Conservation (phyloP, 805 yeast species). For the Kazachstania kunashirensis region DNA sequence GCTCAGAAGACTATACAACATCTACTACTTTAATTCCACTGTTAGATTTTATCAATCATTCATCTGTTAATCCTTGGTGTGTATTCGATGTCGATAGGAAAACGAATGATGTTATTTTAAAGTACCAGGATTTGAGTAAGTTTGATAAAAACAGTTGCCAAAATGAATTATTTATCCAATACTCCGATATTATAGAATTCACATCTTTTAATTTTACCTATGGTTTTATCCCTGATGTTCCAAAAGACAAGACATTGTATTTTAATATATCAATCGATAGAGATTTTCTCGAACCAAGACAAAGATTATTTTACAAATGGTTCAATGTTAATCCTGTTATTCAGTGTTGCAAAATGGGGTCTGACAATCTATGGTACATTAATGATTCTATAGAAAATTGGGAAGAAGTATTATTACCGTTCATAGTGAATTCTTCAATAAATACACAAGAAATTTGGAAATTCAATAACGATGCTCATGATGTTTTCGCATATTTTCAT, state of each 20-base stretch:
- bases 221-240: conserved; percentile 37
- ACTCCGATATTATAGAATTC: conserved; percentile 36
- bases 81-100: conserved; percentile 50
- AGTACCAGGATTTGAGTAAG: conserved; percentile 14
- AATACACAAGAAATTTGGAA: conserved; percentile 7
- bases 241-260: conserved; percentile 8
- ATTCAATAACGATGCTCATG: conserved; percentile 7
- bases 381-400: conserved; percentile 11
- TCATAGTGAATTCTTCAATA: conserved; percentile 2
- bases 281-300: conserved; percentile 8
- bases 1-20: conserved; percentile 35
- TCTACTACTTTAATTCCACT: conserved; percentile 55
- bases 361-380: conserved; percentile 11
- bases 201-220: conserved; percentile 33
- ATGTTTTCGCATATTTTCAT: conserved; percentile 8
- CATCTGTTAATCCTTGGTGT: conserved; percentile 33
- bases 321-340: conserved; percentile 33
- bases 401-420: conserved; percentile 14
- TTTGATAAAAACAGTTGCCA: conserved; percentile 1
- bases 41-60: conserved; percentile 61
- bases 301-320: conserved; percentile 29
- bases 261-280: conserved; percentile 16
- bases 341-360: conserved; percentile 27
- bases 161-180: conserved; percentile 37
- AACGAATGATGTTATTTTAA: conserved; percentile 36